A percentile compares a stretch with the other conserved stretches of the same genome.
Conservation (phyloP, 2,329 filamentous ascomycete genomes). For the Pseudogymnoascus sp. region DNA sequence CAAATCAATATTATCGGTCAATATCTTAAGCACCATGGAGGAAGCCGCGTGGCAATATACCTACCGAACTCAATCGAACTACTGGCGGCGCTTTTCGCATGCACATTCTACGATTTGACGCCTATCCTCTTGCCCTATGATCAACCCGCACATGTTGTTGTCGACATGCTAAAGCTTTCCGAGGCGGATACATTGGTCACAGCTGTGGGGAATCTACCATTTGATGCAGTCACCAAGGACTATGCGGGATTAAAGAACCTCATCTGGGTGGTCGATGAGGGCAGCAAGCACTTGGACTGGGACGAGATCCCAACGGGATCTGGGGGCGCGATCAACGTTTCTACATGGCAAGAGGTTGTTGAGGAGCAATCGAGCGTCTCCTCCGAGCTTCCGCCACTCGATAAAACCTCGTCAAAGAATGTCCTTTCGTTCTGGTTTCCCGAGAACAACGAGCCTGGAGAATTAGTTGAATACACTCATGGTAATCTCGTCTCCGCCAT, state of each 20-base stretch:
- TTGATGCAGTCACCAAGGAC: conserved; percentile 60
- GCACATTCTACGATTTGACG: conserved; percentile 73
- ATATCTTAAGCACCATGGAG: conserved; percentile 62
- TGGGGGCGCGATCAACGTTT: conserved; percentile 65
- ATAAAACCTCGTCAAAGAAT: conserved; percentile 45
- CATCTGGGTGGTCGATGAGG: conserved; percentile 88
- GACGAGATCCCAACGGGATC: conserved; percentile 75
- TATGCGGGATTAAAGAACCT: conserved; percentile 67
- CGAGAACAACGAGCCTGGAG: conserved; percentile 43
- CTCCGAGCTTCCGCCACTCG: conserved; percentile 55
- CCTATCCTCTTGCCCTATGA: conserved; percentile 81
- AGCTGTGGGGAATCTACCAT: conserved; percentile 76
- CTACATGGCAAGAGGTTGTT: conserved; percentile 89
- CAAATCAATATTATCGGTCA: conserved; percentile 83
- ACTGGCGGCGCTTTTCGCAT: conserved; percentile 73
- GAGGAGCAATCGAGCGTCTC: conserved; percentile 54
- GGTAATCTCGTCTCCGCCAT: conserved; percentile 81
- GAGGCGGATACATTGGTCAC: conserved; percentile 76
- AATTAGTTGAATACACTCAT: conserved; percentile 76
- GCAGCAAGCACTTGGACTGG: conserved; percentile 91
- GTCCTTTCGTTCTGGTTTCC: conserved; percentile 61
- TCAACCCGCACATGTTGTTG: conserved; percentile 58
- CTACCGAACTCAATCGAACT: conserved; percentile 90
- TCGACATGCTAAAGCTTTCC: conserved; percentile 62
- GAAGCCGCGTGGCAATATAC: conserved; percentile 76